Evolutionary conservation across 805 yeast genomes (phyloP).

Genomic region (Maudiozyma pseudohumilis): DNA sequence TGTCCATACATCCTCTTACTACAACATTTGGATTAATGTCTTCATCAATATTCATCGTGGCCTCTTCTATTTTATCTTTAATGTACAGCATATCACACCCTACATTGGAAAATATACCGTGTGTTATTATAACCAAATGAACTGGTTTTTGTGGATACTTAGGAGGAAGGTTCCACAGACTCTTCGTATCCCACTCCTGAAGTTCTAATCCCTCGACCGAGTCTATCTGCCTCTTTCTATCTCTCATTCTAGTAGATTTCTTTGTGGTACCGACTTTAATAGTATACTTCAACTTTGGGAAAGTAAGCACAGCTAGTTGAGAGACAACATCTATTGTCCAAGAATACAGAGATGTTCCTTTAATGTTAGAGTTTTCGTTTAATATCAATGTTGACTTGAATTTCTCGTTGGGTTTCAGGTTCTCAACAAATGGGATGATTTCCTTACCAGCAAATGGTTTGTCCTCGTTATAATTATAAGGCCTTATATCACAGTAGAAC

Average conservation of each 20-base stretch:
- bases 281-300: constrained; percentile 60
- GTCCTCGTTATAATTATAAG: constrained; percentile 50
- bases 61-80: constrained; percentile 64
- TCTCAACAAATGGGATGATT: constrained; percentile 37
- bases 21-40: constrained; percentile 43
- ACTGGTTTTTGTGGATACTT: constrained; percentile 43
- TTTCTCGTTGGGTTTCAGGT: constrained; percentile 62
- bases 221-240: constrained; percentile 5
- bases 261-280: constrained; percentile 45
- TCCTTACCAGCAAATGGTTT: constrained; percentile 32
- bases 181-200: constrained; percentile 43
- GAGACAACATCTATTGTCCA: constrained; percentile 80
- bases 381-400: constrained; percentile 47
- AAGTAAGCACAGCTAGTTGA: constrained; percentile 64
- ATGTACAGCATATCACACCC: constrained; percentile 85
- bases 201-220: constrained; percentile 17
- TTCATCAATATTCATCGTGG: constrained; percentile 11
- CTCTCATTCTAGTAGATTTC: constrained; percentile 9
- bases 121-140: constrained; percentile 80
- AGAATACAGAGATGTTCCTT: constrained; percentile 32
- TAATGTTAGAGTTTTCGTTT: constrained; percentile 32
- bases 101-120: constrained; percentile 84
- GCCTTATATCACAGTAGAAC: constrained; percentile 71
- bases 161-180: constrained; percentile 69
- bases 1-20: constrained; percentile 74